Evolutionary conservation across 1,284 basidiomycete species (phyloP), one percentile per base, ranked within the genome.

Genomic region (Pyrrhoderma noxium): DNA sequence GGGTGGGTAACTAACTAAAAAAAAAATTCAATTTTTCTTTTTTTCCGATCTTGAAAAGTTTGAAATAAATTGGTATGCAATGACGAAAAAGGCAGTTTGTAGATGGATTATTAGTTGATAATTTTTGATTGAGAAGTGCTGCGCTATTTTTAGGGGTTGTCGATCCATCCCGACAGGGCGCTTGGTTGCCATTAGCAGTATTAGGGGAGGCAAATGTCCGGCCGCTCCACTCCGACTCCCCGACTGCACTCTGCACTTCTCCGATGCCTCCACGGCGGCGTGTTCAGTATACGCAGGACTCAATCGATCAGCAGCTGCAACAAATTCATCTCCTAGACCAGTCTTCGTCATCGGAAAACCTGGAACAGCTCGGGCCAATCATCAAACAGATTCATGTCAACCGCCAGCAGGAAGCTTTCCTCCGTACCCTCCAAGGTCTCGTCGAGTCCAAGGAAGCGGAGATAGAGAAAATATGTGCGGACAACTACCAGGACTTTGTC

Each of bases 401-500:
- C 57, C 76, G 87, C 44, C 92, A 94, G 61, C 93, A 97, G 62
- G 93, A 97, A 56, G 79, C 84, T 11, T 99, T 94, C 67, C 77
- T 99, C 34, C 80, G 87, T 42, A 90, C 87, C 39, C 74, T 98
- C 46, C 87, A 92, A 60, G 75, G 73, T 16, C 89, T 98, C 61
- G 89, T 98, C 46, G 82, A 89, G 61, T 82, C 92, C 58, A 97
- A 98, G 70, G 96, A 99, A 65, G 76, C 79, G 52, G 94, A 99
- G 68, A 99, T 99, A 63, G 92, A 98, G 71, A 82, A 80, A 54
- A 93, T 98, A 68, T 99, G 96, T 69, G 82, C 86, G 53, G 86
- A 89, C 60, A 98, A 98, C 67, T 97, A 99, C 65, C 91, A 95
- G 71, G 96, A 99, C 66, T 99, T 99, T 64, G 93, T 97, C 21